These are phyloP conservation scores for Aspergillus pseudoglaucus DNA, from an alignment of 2,329 filamentous ascomycete species.

Conservation along the genomic window DNA sequence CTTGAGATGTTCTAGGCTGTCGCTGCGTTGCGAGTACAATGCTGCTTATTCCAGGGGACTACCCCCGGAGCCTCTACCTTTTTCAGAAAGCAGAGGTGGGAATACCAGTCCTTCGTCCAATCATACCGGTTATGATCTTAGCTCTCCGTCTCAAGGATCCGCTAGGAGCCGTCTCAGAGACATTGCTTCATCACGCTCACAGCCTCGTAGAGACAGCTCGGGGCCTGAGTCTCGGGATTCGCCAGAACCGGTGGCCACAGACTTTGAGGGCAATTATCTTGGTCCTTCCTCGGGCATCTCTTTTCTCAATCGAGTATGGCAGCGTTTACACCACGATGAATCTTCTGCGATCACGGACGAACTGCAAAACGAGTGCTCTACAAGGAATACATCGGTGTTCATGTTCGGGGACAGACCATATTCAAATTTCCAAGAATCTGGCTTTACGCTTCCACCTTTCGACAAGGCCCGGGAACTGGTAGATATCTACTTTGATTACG, in stretches of 20 bases:
- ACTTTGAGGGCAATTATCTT: slow-evolving; percentile 51
- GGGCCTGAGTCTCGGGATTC: slow-evolving; percentile 29
- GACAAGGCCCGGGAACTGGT: slow-evolving; percentile 40
- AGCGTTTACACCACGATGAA: slow-evolving; percentile 55
- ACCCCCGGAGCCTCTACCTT: slow-evolving; percentile 26
- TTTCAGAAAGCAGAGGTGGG: slow-evolving; percentile 5
- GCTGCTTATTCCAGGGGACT: slow-evolving; percentile 32
- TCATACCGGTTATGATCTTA: background rate
- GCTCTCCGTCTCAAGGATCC: slow-evolving; percentile 4
- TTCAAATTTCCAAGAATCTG: slow-evolving; percentile 25
- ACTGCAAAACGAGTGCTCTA: slow-evolving; percentile 22
- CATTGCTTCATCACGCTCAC: slow-evolving; percentile 1
- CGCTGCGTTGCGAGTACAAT: slow-evolving; percentile 29
- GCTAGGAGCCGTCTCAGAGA: slow-evolving; percentile 2
- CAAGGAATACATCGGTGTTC: slow-evolving; percentile 41
- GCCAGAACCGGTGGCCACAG: slow-evolving; percentile 42
- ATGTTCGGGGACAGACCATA: slow-evolving; percentile 49
- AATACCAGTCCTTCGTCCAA: slow-evolving; percentile 1
- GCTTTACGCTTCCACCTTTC: slow-evolving; percentile 35
- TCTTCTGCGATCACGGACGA: slow-evolving; percentile 24
- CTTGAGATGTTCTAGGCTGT: slow-evolving; percentile 26
- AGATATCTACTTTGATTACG: slow-evolving; percentile 54
- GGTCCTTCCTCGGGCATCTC: slow-evolving; percentile 48
- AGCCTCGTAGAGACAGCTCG: slow-evolving; percentile 4
- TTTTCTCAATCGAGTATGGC: slow-evolving; percentile 61